A percentile compares a stretch with the other conserved stretches of the same genome.
Evolutionary conservation across 345 rosid genomes (phyloP).

Genomic region (Bruguiera sexangula): DNA sequence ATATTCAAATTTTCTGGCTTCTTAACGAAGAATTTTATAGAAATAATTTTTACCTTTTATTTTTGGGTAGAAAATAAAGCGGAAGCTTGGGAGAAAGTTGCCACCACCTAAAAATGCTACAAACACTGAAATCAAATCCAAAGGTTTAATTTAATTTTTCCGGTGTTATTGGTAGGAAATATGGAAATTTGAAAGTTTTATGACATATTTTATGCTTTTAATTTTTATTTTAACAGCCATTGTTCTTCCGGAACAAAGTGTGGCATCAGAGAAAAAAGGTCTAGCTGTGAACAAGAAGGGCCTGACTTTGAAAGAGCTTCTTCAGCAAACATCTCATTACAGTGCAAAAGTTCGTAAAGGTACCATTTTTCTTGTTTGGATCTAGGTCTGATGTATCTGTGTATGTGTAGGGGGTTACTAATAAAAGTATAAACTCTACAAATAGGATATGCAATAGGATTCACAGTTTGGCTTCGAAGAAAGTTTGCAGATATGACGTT

Average conservation of each 20-base stretch:
- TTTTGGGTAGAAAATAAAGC: conserved; percentile 69
- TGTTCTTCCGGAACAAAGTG: conserved; percentile 85
- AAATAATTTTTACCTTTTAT: neutral
- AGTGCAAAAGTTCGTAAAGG: conserved; percentile 81
- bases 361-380: conserved; percentile 12
- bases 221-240: conserved; percentile 44
- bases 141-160: conserved; percentile 40
- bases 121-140: conserved; percentile 77
- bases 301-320: conserved; percentile 80
- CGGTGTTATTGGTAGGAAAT: neutral
- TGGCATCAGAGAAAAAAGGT: conserved; percentile 71
- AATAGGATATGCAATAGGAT: neutral
- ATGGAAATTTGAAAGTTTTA: neutral
- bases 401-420: neutral
- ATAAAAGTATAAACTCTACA: neutral
- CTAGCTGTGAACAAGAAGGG: conserved; percentile 86
- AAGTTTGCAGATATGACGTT: neutral
- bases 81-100: conserved; percentile 82
- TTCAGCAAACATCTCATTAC: conserved; percentile 76
- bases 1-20: neutral
- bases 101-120: conserved; percentile 89
- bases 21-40: neutral
- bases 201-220: neutral
- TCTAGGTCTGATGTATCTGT: no score
- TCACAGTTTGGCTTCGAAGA: neutral